phyloP scores from a whole-genome alignment of 805 yeast genomes.

The Yamadazyma phyllophila region DNA sequence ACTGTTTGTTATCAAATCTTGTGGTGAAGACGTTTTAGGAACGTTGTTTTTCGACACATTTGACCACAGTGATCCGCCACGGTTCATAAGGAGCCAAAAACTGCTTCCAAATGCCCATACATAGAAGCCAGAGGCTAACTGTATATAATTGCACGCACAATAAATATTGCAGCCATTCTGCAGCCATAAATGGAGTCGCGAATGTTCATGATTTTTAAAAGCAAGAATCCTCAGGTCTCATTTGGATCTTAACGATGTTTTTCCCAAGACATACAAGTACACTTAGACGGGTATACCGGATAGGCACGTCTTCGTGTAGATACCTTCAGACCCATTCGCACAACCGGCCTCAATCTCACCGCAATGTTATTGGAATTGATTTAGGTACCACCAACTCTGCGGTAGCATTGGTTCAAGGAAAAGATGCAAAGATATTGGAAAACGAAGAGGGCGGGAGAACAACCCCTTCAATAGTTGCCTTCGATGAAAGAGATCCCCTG shows the following conservation, averaged over 20 bases:
- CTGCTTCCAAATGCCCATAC: no score
- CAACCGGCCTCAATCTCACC: neutral
- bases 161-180: neutral
- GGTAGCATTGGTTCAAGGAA: constrained; percentile 70
- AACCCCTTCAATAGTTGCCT: constrained; percentile 77
- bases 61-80: neutral
- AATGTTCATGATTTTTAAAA: neutral
- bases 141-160: no score
- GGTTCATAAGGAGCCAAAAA: neutral
- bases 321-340: neutral
- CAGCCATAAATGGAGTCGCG: neutral
- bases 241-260: neutral
- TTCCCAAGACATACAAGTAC: neutral
- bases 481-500: constrained; percentile 28
- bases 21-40: constrained; percentile 14
- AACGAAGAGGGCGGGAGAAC: constrained; percentile 78
- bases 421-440: constrained; percentile 63
- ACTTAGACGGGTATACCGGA: no score
- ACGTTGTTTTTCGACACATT: constrained; percentile 3
- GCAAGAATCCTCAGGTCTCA: neutral
- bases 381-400: constrained; percentile 87
- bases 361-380: constrained; percentile 65
- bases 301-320: neutral
- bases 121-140: no score
- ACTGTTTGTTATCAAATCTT: constrained; percentile 8